Evolutionary conservation across 2,329 filamentous ascomycete genomes (phyloP).

Genomic region (Neobulgaria alba): DNA sequence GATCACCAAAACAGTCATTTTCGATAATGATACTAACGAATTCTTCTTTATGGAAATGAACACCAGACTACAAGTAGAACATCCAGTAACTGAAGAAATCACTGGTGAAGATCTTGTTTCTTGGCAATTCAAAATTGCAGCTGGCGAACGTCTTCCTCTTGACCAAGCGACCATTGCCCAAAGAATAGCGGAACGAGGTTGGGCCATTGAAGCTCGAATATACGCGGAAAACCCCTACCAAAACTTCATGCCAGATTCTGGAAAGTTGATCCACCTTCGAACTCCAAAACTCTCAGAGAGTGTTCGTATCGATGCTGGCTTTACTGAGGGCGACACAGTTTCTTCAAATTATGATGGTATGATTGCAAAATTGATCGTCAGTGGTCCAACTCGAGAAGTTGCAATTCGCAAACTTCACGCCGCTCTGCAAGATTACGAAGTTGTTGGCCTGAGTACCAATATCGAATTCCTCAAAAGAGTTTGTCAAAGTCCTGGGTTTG

Average conservation of each 20-base stretch:
- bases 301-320: constrained; percentile 87
- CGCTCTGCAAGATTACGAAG: constrained; percentile 81
- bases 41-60: constrained; percentile 84
- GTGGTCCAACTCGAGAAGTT: constrained; percentile 67
- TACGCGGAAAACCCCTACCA: constrained; percentile 91
- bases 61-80: constrained; percentile 90
- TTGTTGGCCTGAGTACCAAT: constrained; percentile 88
- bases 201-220: constrained; percentile 91
- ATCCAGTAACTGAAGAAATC: constrained; percentile 82
- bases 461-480: constrained; percentile 92
- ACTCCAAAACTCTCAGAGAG: constrained; percentile 62
- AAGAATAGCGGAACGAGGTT: constrained; percentile 66
- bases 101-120: constrained; percentile 75
- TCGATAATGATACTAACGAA: constrained; percentile 70
- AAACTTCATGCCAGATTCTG: constrained; percentile 91
- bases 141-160: constrained; percentile 57
- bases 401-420: constrained; percentile 75
- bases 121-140: constrained; percentile 88
- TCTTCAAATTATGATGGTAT: constrained; percentile 96
- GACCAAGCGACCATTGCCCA: constrained; percentile 57
- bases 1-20: constrained; percentile 61
- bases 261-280: constrained; percentile 72
- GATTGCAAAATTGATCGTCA: constrained; percentile 96
- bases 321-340: constrained; percentile 82
- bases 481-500: constrained; percentile 73